A percentile compares a stretch with the other conserved stretches of the same genome.
Evolutionary conservation across 2,329 filamentous ascomycete species (phyloP).

Genomic region (Hypoxylon sp.): DNA sequence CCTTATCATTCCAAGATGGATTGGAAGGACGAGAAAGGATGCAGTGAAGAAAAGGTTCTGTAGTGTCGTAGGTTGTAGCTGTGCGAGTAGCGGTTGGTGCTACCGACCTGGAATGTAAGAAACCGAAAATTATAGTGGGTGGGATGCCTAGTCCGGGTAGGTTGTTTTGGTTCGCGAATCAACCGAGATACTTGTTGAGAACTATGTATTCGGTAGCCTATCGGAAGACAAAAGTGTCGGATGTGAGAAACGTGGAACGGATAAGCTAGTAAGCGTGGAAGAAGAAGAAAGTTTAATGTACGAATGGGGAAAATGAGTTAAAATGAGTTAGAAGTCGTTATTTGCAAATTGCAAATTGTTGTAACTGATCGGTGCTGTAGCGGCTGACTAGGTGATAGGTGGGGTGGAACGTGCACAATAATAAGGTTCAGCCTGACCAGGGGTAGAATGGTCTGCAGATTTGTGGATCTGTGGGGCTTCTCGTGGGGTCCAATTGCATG

Average conservation of each 20-base stretch:
- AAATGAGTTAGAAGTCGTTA: too few species aligned
- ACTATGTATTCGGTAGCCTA: too few species aligned
- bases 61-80: background rate
- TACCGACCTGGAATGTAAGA: background rate
- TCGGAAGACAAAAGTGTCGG: too few species aligned
- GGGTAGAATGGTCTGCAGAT: slow-evolving; percentile 14
- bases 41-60: background rate
- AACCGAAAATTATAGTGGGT: background rate
- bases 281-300: too few species aligned
- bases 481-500: slow-evolving; percentile 4
- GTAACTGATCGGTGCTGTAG: too few species aligned
- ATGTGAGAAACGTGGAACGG: too few species aligned
- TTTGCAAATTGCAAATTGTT: too few species aligned
- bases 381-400: slow-evolving; percentile 24
- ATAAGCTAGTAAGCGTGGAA: too few species aligned
- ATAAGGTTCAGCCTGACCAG: slow-evolving; percentile 14
- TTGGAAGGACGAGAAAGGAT: background rate
- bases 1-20: slow-evolving; percentile 26
- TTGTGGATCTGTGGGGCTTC: slow-evolving; percentile 4
- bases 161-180: too few species aligned
- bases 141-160: too few species aligned
- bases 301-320: too few species aligned
- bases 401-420: slow-evolving; percentile 17
- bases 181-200: slow-evolving; percentile 2
- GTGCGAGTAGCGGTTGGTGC: too few species aligned